Base-by-base conservation (phyloP, 306 rosid species). In the Purshia tridentata region DNA sequence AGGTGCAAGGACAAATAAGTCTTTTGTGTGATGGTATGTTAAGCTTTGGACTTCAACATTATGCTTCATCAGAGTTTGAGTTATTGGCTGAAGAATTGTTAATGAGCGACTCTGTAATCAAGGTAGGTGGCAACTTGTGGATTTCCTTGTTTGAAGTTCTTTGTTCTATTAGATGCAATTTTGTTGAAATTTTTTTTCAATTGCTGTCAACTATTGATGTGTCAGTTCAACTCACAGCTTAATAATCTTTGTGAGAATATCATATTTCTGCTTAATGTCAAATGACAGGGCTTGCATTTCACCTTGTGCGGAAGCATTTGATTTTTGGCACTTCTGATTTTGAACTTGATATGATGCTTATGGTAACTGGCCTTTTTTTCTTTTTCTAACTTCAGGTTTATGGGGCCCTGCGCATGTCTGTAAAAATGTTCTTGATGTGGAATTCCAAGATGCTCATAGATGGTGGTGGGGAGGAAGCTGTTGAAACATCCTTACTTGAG, bases 381-480 rank as follows among this genome's bases (percentile, higher is more conserved):
- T 68, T 9, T 52, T 37, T 78, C 10, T 57, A 74, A 58, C 49
- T 77, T 47, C 80, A 94, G 99, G 98, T 95, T 49, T 95, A 90
- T 78, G 99, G 99, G 59, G 98, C 99, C 54, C 80, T 95, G 53
- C 99, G 99, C 71, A 95, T 95, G 99, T 81, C 99, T 64, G 97
- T 95, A 74, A 95, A 95, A 82, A 91, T 95, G 91, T 95, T 95
- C 84, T 87, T 95, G 91, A 95, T 95, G 99, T 95, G 99, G 98
- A 91, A 95, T 86, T 95, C 98, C 64, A 83, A 84, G 80, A 73
- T 95, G 97, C 90, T 91, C 72, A 91, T 95, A 73, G 97, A 95
- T 81, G 97, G 93, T 0, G 98, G 98, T 62, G 96, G 90, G 63
- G 99, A 92, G 74, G 75, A 81, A 76, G 68, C 88, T 7, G 92